These are phyloP conservation scores for Amyloporia xantha DNA, from an alignment of 768 basidiomycete species.

Conservation along the genomic window DNA sequence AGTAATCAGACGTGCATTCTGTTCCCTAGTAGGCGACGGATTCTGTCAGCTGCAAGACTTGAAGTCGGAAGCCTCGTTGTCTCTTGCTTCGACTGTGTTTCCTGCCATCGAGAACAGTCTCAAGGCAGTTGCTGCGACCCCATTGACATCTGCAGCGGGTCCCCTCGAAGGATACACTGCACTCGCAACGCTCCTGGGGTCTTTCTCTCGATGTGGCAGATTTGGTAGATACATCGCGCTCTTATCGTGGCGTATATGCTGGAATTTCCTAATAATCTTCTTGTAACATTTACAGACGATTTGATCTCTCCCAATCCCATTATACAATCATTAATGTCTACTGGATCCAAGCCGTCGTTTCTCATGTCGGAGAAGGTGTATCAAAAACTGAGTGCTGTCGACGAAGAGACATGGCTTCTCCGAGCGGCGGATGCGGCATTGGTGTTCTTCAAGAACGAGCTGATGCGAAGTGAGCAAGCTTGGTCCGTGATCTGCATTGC, in stretches of 20 bases:
- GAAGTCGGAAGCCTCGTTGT: conserved; percentile 34
- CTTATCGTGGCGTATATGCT: conserved; percentile 3
- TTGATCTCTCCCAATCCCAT: conserved; percentile 41
- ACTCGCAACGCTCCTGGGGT: conserved; percentile 59
- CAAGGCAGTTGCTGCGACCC: conserved; percentile 57
- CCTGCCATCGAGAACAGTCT: conserved; percentile 65
- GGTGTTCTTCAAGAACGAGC: conserved; percentile 39
- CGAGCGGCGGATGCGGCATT: conserved; percentile 51
- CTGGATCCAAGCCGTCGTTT: conserved; percentile 73
- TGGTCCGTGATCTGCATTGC: conserved; percentile 36
- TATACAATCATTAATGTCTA: conserved; percentile 38
- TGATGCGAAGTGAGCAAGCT: conserved; percentile 46
- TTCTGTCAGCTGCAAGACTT: conserved; percentile 42
- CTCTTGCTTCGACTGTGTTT: conserved; percentile 48
- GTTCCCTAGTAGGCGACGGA: conserved; percentile 53
- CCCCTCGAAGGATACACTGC: conserved; percentile 86
- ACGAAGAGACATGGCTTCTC: conserved; percentile 74
- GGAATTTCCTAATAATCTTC: conserved; percentile 7
- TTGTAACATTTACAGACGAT: conserved; percentile 32
- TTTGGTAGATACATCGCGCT: conserved; percentile 41
- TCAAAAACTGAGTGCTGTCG: conserved; percentile 52
- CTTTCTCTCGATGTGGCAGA: conserved; percentile 40
- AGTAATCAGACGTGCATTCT: conserved; percentile 52
- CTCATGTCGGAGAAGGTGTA: conserved; percentile 85
- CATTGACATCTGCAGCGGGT: conserved; percentile 51